phyloP scores from a whole-genome alignment of 768 basidiomycete genomes.

The Termitomyces sp. region DNA sequence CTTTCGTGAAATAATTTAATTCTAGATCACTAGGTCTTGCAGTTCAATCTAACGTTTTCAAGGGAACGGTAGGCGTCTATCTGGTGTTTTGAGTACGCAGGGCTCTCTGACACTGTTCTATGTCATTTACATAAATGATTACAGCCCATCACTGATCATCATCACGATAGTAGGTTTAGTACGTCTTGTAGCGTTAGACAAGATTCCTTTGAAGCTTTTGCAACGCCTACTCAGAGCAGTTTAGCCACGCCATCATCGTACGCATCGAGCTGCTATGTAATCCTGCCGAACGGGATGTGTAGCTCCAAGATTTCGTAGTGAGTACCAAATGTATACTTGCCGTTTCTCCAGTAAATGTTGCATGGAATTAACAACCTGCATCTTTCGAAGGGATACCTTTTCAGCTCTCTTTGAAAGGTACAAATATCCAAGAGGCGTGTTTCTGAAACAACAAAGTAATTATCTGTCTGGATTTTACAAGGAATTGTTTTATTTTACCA shows the following conservation, averaged over 20 bases:
- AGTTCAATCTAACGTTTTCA: too few species aligned
- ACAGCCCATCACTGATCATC: too few species aligned
- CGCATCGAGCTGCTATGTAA: not conserved
- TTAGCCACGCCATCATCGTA: not conserved
- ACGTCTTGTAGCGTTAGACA: too few species aligned
- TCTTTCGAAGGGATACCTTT: too few species aligned
- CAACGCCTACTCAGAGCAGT: not conserved
- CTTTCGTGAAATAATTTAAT: too few species aligned
- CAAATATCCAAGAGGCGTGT: not conserved
- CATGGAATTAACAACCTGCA: not conserved
- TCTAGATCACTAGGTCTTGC: too few species aligned
- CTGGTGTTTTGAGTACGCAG: too few species aligned
- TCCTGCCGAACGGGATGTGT: too few species aligned
- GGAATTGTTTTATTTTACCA: not conserved
- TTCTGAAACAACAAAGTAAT: not conserved
- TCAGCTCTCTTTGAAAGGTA: not conserved
- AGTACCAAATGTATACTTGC: not conserved
- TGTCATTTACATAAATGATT: too few species aligned
- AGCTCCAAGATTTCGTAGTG: not conserved
- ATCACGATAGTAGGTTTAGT: too few species aligned
- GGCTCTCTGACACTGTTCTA: too few species aligned
- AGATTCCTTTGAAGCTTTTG: not conserved
- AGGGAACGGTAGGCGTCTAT: too few species aligned
- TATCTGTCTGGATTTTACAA: not conserved
- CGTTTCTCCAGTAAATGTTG: not conserved